Base-by-base conservation (phyloP, 2,329 filamentous ascomycete species). In the Hypoxylon sp. region DNA sequence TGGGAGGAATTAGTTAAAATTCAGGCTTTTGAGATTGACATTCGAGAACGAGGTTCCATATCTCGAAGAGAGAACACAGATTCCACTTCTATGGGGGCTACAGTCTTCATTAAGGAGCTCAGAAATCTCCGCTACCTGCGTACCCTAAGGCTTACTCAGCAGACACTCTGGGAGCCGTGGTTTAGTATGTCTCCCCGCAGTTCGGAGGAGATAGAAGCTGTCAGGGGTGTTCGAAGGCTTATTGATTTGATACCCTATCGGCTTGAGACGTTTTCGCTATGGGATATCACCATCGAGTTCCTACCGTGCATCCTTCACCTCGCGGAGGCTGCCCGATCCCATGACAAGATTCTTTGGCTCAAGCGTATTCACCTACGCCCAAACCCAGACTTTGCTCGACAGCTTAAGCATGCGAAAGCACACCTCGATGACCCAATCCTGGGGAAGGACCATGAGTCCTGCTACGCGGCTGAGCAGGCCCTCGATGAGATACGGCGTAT, bases 201-300 rank as follows among this genome's bases (percentile, higher is more conserved):
- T 19, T 19, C 11, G 19, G 24, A 48, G 11, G 19, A 33, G 33
- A 13, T 13, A n/a, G 24, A 9, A 3, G 11, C 37, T 8, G 4
- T 10, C 31, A 5, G 6, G 5, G n/a, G 5, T 9, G 14, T 9
- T 13, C 10, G 9, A 9, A 50, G 31, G n/a, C 52, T 68, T 2
- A 22, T 57, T 10, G 3, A 47, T 3, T 10, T 60, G 1, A 13
- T 69, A n/a, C 59, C 62, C 1, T 1, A 13, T 1, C 14, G 22
- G 3, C 3, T 66, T 48, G 37, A 47, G 22, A 47, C 39, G 5
- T 63, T 69, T 50, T 19, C 59, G 3, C 50, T 69, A 2, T 26
- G 22, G 4, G 66, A 69, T 9, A 29, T 63, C 48, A 66, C 58
- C 10, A 2, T 17, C 10, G 37, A 26, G 3, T 66, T 66, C 42